Evolutionary conservation across 164 flowering plant genomes (phyloP).

Genomic region (Houttuynia cordata): DNA sequence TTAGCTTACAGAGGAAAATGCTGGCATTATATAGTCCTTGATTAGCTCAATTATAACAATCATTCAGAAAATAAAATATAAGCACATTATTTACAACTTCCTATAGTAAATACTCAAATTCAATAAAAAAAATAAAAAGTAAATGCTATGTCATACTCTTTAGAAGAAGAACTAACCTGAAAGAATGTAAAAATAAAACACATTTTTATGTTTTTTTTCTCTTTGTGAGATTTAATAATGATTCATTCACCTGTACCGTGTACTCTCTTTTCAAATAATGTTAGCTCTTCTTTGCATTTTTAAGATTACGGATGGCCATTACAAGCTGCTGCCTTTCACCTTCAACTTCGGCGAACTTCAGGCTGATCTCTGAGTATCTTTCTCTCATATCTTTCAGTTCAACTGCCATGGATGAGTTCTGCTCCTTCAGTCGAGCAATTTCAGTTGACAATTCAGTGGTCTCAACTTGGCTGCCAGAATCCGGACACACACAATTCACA

Average conservation of each 20-base stretch:
- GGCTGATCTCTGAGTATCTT: slow-evolving; percentile 87
- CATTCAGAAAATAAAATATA: too few species aligned
- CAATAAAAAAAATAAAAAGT: too few species aligned
- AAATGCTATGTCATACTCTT: too few species aligned
- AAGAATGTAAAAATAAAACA: slow-evolving; percentile 11
- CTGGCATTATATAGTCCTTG: too few species aligned
- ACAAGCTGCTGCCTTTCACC: slow-evolving; percentile 88
- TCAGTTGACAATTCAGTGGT: slow-evolving; percentile 25
- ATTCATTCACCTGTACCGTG: slow-evolving; percentile 17
- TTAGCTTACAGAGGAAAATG: too few species aligned
- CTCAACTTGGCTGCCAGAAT: slow-evolving; percentile 6
- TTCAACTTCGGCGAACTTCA: slow-evolving; percentile 93
- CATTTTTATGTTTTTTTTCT: slow-evolving; percentile 18
- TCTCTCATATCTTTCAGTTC: slow-evolving; percentile 89
- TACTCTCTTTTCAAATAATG: neutral
- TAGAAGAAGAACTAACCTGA: too few species aligned
- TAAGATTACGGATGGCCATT: slow-evolving; percentile 71
- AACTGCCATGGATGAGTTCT: slow-evolving; percentile 52
- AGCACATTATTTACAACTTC: too few species aligned
- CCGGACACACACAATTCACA: too few species aligned
- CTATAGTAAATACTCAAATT: too few species aligned
- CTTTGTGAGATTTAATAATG: slow-evolving; percentile 5
- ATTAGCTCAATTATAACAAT: too few species aligned
- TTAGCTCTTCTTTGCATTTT: slow-evolving; percentile 50
- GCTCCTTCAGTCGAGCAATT: slow-evolving; percentile 38